Evolutionary conservation across 805 yeast genomes (phyloP).

Genomic region (Wickerhamomyces alni): DNA sequence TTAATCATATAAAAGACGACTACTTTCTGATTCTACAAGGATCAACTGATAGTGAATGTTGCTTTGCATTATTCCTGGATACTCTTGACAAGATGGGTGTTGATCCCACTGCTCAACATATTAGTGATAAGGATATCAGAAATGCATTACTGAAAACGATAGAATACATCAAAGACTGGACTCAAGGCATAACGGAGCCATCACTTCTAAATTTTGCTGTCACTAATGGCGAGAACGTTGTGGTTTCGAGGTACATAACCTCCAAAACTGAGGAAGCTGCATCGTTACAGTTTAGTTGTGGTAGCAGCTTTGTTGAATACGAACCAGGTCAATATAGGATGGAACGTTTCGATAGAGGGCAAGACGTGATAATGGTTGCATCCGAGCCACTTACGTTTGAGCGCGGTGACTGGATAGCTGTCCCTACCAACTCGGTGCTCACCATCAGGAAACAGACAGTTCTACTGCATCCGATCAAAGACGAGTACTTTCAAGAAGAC

Average conservation of each 20-base stretch:
- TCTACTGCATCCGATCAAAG: constrained; percentile 82
- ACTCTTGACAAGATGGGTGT: constrained; percentile 68
- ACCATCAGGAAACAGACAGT: constrained; percentile 84
- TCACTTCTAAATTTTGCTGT: constrained; percentile 89
- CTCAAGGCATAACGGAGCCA: constrained; percentile 68
- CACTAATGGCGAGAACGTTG: constrained; percentile 85
- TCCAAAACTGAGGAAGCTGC: constrained; percentile 94
- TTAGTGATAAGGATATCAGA: constrained; percentile 54
- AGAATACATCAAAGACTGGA: constrained; percentile 73
- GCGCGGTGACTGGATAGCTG: constrained; percentile 95
- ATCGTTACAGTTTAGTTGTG: constrained; percentile 89
- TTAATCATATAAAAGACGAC: constrained; percentile 70
- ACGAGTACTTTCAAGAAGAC: constrained; percentile 78
- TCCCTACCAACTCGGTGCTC: constrained; percentile 84
- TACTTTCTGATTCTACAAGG: constrained; percentile 84
- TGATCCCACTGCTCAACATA: constrained; percentile 51
- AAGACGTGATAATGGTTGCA: constrained; percentile 94
- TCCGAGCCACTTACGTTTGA: constrained; percentile 96
- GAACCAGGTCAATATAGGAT: constrained; percentile 88
- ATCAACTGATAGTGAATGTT: constrained; percentile 92
- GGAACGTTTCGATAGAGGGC: constrained; percentile 91
- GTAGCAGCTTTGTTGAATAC: constrained; percentile 84
- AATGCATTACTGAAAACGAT: constrained; percentile 70
- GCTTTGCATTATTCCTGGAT: constrained; percentile 83
- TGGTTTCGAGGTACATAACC: constrained; percentile 83